A percentile compares a stretch with the other conserved stretches of the same genome.
These are phyloP conservation scores for Schwanniomyces sp. DNA, from an alignment of 805 yeast genomes.

Conservation along the genomic window DNA sequence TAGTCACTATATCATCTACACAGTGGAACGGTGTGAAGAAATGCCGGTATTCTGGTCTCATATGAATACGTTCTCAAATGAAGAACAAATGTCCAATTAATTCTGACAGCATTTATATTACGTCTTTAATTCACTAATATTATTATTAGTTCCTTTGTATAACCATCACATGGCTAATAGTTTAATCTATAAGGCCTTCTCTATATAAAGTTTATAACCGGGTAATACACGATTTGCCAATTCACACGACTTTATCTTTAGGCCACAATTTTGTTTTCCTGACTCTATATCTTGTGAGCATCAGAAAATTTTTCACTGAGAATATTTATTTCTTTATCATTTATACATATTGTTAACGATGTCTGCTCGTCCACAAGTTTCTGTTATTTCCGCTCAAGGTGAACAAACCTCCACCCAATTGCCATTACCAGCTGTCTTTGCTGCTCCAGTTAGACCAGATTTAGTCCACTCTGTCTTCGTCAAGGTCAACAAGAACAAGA, in stretches of 20 bases:
- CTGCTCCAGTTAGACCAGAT: slow-evolving; percentile 99
- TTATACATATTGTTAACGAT: slow-evolving; percentile 22
- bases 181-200: background rate
- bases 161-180: background rate
- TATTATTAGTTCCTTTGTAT: background rate
- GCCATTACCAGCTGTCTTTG: slow-evolving; percentile 97
- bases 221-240: background rate
- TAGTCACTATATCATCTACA: no score
- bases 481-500: slow-evolving; percentile 99
- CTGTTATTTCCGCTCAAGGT: slow-evolving; percentile 89
- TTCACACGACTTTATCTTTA: background rate
- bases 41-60: background rate
- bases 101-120: background rate
- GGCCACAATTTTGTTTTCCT: background rate
- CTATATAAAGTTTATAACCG: background rate
- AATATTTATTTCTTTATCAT: slow-evolving; percentile 18
- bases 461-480: slow-evolving; percentile 98
- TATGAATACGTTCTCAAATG: background rate
- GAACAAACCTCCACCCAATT: slow-evolving; percentile 79
- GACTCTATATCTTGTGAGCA: background rate
- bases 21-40: background rate
- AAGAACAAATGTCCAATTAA: background rate
- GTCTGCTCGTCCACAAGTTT: slow-evolving; percentile 90
- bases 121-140: background rate
- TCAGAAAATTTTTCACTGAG: slow-evolving; percentile 5